A percentile compares a stretch with the other conserved stretches of the same genome.
These are phyloP conservation scores for Cystobasidiaceae sp. DNA, from an alignment of 1,284 basidiomycete genomes.

Conservation along the genomic window DNA sequence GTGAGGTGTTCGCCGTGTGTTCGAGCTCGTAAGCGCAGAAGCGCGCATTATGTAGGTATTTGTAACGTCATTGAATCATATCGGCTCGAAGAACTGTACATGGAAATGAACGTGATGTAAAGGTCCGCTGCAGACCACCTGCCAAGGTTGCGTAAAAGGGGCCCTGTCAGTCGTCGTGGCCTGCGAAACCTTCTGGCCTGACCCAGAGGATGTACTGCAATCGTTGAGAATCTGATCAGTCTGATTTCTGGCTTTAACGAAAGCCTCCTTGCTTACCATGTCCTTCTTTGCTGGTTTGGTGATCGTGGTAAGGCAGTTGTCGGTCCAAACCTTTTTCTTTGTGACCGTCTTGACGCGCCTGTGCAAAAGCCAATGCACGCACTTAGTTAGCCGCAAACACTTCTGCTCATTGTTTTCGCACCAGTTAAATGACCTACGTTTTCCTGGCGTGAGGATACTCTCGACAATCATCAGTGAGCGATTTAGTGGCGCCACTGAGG, in stretches of 20 bases:
- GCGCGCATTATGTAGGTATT: too few relatives aligned
- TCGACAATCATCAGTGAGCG: not conserved
- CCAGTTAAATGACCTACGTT: constrained; percentile 2
- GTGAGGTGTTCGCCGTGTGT: too few relatives aligned
- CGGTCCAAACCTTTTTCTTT: not conserved
- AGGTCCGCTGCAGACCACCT: too few relatives aligned
- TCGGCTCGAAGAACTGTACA: too few relatives aligned
- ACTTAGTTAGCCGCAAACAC: not conserved
- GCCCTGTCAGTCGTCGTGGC: not conserved
- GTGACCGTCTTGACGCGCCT: not conserved
- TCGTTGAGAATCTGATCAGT: not conserved
- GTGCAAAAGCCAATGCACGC: not conserved
- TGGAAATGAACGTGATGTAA: too few relatives aligned
- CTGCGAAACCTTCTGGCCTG: not conserved
- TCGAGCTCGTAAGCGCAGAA: too few relatives aligned
- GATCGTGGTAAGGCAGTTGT: not conserved
- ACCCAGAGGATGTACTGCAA: not conserved
- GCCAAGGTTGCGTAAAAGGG: too few relatives aligned
- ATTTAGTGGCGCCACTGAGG: not conserved
- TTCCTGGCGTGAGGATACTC: not conserved
- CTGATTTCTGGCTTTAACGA: too few relatives aligned
- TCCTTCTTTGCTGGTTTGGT: not conserved
- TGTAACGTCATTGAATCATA: too few relatives aligned
- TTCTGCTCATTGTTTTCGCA: too few relatives aligned
- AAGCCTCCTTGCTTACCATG: not conserved